Conservation (phyloP, 2,329 filamentous ascomycete genomes). For the Sporothrix phasma region DNA sequence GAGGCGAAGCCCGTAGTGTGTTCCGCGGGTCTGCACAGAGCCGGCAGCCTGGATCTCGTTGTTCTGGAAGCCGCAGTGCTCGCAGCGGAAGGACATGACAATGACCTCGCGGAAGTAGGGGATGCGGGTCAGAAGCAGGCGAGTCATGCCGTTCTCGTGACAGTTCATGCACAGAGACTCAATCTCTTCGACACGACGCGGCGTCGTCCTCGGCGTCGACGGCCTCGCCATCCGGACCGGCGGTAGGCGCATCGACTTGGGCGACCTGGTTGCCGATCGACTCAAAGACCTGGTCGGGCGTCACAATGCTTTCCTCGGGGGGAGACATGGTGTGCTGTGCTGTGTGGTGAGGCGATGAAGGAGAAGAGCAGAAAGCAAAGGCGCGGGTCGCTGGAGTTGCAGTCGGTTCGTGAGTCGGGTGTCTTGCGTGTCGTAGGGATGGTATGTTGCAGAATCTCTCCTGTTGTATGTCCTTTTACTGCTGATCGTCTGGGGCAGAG, state of each 20-base stretch:
- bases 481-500: neutral
- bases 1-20: constrained; percentile 72
- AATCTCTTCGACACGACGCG: constrained; percentile 55
- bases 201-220: constrained; percentile 34
- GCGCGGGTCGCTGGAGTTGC: neutral
- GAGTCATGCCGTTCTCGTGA: constrained; percentile 70
- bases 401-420: neutral
- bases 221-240: constrained; percentile 19
- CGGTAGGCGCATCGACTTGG: constrained; percentile 33
- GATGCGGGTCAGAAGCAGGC: constrained; percentile 80
- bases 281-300: constrained; percentile 47
- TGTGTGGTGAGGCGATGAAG: neutral
- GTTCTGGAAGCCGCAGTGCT: constrained; percentile 80
- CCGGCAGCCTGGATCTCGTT: constrained; percentile 90
- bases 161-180: constrained; percentile 85
- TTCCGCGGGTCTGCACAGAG: constrained; percentile 80
- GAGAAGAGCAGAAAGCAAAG: too few species aligned
- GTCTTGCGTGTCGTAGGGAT: neutral
- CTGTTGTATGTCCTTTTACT: neutral
- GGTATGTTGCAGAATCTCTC: neutral
- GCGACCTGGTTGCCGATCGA: constrained; percentile 53
- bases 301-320: constrained; percentile 27
- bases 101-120: constrained; percentile 97
- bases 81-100: constrained; percentile 91
- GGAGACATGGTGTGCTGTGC: constrained; percentile 24